Base-by-base conservation (phyloP, 1,284 basidiomycete genomes). In the Agaricales sp. region DNA sequence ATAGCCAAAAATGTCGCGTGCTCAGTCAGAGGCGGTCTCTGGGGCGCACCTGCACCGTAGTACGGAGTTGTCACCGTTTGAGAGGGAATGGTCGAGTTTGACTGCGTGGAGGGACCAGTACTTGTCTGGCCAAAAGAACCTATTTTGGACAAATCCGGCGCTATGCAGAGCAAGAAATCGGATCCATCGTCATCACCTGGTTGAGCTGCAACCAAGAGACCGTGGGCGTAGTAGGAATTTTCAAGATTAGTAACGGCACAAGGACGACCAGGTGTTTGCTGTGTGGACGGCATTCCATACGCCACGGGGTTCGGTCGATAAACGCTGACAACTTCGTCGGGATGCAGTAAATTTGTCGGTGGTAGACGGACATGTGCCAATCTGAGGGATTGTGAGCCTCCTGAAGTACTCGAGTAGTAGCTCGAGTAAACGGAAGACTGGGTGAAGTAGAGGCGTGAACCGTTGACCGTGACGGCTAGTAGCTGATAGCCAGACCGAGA, bases 291-390 rank as follows among this genome's bases (percentile, higher is more conserved):
- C n/a, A 67, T 56, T 3, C 68, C 69, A 55, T 78, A 82, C 3
- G 63, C 64, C 26, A 63, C 62, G 6, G 67, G 57, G 25, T 70
- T 55, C 2, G 73, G 67, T 16, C 71, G 71, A 55, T 68, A 70
- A 18, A 71, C 65, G 50, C 69, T 73, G 19, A 70, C 66, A 54
- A 80, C 72, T 56, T 84, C 80, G 58, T 88, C 85, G 2, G 87
- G 86, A 60, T 89, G 84, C 46, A 82, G 73, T 21, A 87, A 68
- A 61, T 83, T 86, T 39, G 74, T 63, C 2, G 91, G 90, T 14
- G 90, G 88, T 16, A 90, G 68, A 48, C 90, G 78, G 39, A 93
- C 80, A 60, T 93, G 90, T 25, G 77, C 60, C 20, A 93, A 72
- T 52, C 84, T 72, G 56, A 89, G 60, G 48, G 73, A 64, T n/a